Conservation (phyloP, 2,329 filamentous ascomycete genomes). For the Penicillium sp. region DNA sequence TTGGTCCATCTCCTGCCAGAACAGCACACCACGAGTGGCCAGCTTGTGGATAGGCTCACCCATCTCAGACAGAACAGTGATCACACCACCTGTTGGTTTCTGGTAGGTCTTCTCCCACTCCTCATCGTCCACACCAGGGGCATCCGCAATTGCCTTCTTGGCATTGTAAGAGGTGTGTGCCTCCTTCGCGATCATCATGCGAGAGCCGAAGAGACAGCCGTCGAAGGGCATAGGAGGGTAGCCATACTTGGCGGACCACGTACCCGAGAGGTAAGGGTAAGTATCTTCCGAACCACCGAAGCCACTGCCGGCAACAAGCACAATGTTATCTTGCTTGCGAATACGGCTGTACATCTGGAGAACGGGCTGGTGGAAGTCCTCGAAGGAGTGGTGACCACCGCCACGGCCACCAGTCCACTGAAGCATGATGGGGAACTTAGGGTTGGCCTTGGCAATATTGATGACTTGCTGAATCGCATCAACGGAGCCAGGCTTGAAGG, state of each 20-base stretch:
- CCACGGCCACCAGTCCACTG: conserved; percentile 96
- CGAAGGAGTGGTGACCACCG: conserved; percentile 90
- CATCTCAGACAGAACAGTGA: conserved; percentile 98
- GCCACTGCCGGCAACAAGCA: conserved; percentile 85
- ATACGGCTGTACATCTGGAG: conserved; percentile 89
- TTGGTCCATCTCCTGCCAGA: conserved; percentile 99
- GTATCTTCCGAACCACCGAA: conserved; percentile 89
- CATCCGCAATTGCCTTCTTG: conserved; percentile 87
- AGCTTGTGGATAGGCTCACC: conserved; percentile 99
- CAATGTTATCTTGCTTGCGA: conserved; percentile 79
- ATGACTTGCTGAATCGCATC: conserved; percentile 87
- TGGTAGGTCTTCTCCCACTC: conserved; percentile 95
- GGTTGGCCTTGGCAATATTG: conserved; percentile 92
- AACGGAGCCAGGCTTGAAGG: conserved; percentile 88
- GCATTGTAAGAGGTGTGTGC: conserved; percentile 82
- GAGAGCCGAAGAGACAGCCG: conserved; percentile 84
- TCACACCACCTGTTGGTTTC: conserved; percentile 84
- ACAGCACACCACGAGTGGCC: conserved; percentile 88
- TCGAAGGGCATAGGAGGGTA: conserved; percentile 95
- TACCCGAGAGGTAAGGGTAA: conserved; percentile 86
- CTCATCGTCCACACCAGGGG: conserved; percentile 74
- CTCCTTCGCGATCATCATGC: conserved; percentile 94
- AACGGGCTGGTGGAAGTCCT: conserved; percentile 92
- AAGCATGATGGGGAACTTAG: conserved; percentile 84
- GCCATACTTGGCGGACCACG: conserved; percentile 82